Conservation (phyloP, 805 yeast species). For the Candida ponderosae region DNA sequence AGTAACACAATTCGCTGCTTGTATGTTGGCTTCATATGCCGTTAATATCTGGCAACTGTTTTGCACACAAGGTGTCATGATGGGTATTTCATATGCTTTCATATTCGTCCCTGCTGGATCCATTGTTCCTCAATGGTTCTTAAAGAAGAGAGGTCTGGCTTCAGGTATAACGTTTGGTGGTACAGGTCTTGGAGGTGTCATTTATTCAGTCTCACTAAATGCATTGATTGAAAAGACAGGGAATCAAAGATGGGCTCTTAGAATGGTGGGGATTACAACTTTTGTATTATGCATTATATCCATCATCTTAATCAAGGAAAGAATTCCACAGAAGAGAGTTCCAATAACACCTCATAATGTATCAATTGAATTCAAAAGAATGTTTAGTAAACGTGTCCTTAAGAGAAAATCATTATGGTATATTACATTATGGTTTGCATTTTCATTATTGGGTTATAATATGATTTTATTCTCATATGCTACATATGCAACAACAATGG, state of each 20-base stretch:
- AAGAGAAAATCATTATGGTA: conserved; percentile 22
- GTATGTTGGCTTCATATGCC: conserved; percentile 53
- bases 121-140: conserved; percentile 64
- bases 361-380: conserved; percentile 16
- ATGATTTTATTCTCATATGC: conserved; percentile 38
- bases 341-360: conserved; percentile 5
- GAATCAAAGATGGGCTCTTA: conserved; percentile 38
- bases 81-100: conserved; percentile 44
- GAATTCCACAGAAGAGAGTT: conserved; percentile 26
- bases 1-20: conserved; percentile 42
- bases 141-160: conserved; percentile 50
- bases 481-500: conserved; percentile 39
- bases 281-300: conserved; percentile 30
- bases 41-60: conserved; percentile 57
- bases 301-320: conserved; percentile 32
- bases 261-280: conserved; percentile 36
- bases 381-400: conserved; percentile 26
- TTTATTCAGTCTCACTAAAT: conserved; percentile 33
- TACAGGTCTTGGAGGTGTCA: conserved; percentile 46
- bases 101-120: conserved; percentile 52
- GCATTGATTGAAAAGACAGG: conserved; percentile 34
- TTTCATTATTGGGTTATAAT: conserved; percentile 32
- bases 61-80: conserved; percentile 59
- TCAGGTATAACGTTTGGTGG: conserved; percentile 41
- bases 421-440: conserved; percentile 28